Evolutionary conservation across 768 basidiomycete genomes (phyloP), one percentile per base, ranked within the genome.

Genomic region (Calocybe cyanea): DNA sequence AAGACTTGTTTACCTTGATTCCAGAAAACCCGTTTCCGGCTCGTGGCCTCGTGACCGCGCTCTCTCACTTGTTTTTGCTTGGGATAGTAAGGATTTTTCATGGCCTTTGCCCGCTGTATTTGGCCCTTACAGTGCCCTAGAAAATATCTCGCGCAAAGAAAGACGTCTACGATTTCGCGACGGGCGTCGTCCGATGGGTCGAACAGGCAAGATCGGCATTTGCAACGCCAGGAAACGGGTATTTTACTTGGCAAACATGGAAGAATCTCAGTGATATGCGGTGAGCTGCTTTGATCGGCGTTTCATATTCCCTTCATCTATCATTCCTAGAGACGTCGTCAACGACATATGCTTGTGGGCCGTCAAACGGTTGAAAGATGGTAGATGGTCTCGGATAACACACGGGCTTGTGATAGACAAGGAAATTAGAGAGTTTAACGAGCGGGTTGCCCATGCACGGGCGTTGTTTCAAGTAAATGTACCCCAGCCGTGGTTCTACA

Each of bases 111-210:
- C n/a, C n/a, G n/a, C n/a, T n/a, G n/a, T n/a, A n/a, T n/a, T n/a
- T n/a, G n/a, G n/a, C n/a, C n/a, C n/a, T n/a, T n/a, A n/a, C n/a
- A n/a, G n/a, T n/a, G n/a, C n/a, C n/a, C n/a, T 28, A 48, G 46
- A 35, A 7, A 8, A 48, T 53, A 4, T 34, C 43, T 9, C 10
- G 8, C 18, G 48, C 52, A 3, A 33, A 48, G 1, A 15, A 14
- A 14, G 41, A 51, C 15, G 44, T 57, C 17, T 24, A 41, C 7
- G 34, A 6, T 3, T 51, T 57, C 40, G 53, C 53, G 2, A 46
- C 25, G 19, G 44, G 42, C 9, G 47, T 57, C n/a, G 33, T 54
- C 2, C 31, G 18, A 24, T 54, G 49, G 50, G 40, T 57, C 9
- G 21, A 38, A 13, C 38, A 38, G 14, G 34, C 54, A 3, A 49